A percentile compares a stretch with the other conserved stretches of the same genome.
These are phyloP conservation scores for Lichtheimia corymbifera DNA, from an alignment of 371 early-diverging fungal species.

Conservation along the genomic window DNA sequence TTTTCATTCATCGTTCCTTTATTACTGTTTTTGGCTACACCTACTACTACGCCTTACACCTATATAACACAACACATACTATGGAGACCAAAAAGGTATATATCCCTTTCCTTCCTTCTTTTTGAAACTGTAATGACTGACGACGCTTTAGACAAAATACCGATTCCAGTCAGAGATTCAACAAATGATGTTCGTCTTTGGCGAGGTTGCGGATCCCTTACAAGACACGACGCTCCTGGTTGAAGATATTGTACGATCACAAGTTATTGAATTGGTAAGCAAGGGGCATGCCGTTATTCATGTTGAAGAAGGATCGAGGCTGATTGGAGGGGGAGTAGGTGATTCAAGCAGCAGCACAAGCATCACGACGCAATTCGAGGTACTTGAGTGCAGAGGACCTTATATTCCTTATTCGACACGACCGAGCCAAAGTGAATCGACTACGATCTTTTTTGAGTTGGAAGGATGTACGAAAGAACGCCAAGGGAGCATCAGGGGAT, in stretches of 20 bases:
- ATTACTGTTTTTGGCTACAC: too few species aligned
- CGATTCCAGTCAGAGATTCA: constrained; percentile 76
- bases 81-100: neutral
- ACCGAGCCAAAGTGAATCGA: constrained; percentile 89
- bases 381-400: constrained; percentile 89
- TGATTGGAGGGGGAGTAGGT: constrained; percentile 46
- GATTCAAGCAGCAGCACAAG: constrained; percentile 84
- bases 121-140: too few species aligned
- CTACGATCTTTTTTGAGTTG: constrained; percentile 89
- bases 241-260: constrained; percentile 94
- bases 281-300: neutral
- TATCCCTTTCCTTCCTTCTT: neutral
- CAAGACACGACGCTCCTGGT: constrained; percentile 85
- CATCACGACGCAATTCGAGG: constrained; percentile 81
- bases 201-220: constrained; percentile 89
- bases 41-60: too few species aligned
- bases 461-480: constrained; percentile 95
- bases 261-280: constrained; percentile 90
- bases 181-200: constrained; percentile 99
- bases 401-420: constrained; percentile 95
- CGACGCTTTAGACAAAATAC: constrained; percentile 21
- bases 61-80: too few species aligned
- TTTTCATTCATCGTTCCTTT: too few species aligned
- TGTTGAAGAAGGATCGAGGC: neutral
- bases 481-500: constrained; percentile 69